Evolutionary conservation across 2,329 filamentous ascomycete genomes (phyloP).

Genomic region (Pseudogymnoascus sp.): DNA sequence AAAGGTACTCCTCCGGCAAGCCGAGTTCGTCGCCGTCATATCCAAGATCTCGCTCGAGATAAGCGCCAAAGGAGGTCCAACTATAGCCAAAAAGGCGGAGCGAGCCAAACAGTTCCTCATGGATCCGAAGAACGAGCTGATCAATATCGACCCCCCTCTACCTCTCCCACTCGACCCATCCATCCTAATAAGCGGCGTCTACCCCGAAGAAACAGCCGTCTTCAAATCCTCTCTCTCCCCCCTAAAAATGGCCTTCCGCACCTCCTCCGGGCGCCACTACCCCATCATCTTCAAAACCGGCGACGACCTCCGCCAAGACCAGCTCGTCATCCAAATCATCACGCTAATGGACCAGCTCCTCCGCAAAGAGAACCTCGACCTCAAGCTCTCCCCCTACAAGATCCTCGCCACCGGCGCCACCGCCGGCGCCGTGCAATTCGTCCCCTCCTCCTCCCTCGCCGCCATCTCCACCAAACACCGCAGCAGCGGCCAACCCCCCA

Average conservation of each 20-base stretch:
- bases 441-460: conserved; percentile 78
- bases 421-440: conserved; percentile 88
- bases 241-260: conserved; percentile 86
- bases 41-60: conserved; percentile 87
- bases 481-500: conserved; percentile 45
- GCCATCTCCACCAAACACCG: conserved; percentile 79
- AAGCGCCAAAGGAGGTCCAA: conserved; percentile 50
- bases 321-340: conserved; percentile 95
- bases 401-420: conserved; percentile 88
- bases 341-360: conserved; percentile 95
- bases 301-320: conserved; percentile 92
- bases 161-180: conserved; percentile 84
- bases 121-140: conserved; percentile 85
- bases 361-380: conserved; percentile 90
- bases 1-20: conserved; percentile 75
- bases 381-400: conserved; percentile 92
- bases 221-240: conserved; percentile 95
- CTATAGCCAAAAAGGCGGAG: conserved; percentile 74
- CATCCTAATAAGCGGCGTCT: conserved; percentile 70
- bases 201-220: conserved; percentile 78
- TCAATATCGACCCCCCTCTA: conserved; percentile 76
- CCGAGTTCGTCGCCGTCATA: conserved; percentile 79
- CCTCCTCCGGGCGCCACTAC: conserved; percentile 68
- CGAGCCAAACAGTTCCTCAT: conserved; percentile 76
- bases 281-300: conserved; percentile 96